A percentile compares a stretch with the other conserved stretches of the same genome.
phyloP scores from a whole-genome alignment of 2,329 filamentous ascomycete genomes.

The Beauveria scarabaeidicola region DNA sequence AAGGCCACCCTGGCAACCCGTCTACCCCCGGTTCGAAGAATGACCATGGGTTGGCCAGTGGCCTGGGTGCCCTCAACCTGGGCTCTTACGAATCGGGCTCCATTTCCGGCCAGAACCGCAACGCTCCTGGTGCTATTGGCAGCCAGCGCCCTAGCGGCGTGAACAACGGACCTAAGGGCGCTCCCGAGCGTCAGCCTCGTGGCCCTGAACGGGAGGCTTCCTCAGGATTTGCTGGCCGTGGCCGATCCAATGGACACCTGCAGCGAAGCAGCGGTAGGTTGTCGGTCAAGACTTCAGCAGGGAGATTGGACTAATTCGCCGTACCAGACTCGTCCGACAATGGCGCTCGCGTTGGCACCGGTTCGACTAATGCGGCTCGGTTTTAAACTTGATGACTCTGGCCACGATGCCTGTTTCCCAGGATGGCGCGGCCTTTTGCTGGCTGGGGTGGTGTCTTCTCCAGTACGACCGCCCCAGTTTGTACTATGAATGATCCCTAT shows the following conservation, averaged over 20 bases:
- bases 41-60: conserved; percentile 35
- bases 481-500: conserved; percentile 7
- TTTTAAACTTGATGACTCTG: neutral
- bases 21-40: conserved; percentile 31
- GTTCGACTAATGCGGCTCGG: conserved; percentile 21
- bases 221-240: conserved; percentile 44
- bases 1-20: conserved; percentile 26
- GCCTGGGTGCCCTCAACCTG: conserved; percentile 42
- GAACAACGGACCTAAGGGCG: conserved; percentile 32
- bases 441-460: conserved; percentile 11
- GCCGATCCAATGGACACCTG: conserved; percentile 51
- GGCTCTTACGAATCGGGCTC: conserved; percentile 40
- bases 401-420: neutral
- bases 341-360: conserved; percentile 29
- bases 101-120: conserved; percentile 29
- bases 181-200: conserved; percentile 55
- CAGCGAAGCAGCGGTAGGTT: conserved; percentile 52
- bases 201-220: conserved; percentile 53
- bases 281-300: neutral
- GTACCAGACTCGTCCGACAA: conserved; percentile 34
- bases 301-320: neutral
- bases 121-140: conserved; percentile 53
- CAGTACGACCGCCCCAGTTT: neutral
- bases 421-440: conserved; percentile 13
- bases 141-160: conserved; percentile 51